Evolutionary conservation across 352 stramenopile species (phyloP), one percentile per base, ranked within the genome.

Genomic region (Hyaloperonospora brassicae): DNA sequence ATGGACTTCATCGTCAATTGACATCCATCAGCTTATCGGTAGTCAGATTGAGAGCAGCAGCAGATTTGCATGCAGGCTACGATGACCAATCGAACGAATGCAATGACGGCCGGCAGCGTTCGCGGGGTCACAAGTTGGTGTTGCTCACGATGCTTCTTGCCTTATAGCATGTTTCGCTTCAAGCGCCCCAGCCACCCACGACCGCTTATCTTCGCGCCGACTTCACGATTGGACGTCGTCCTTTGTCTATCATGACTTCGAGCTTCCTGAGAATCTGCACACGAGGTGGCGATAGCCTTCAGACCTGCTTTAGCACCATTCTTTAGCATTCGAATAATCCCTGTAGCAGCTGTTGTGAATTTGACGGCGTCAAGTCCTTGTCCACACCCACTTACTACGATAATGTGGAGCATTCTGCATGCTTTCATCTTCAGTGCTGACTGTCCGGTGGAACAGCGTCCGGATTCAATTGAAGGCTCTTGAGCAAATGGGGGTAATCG

Each of bases 31-130:
- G 43, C 43, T 35, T 50, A 17, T 27, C 62, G 14, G 50, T 87
- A 53, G 43, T 84, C 85, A 21, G 72, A 87, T 30, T 72, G 85
- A 17, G 65, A 87, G 24, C 70, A 84, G 68, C 70, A 82, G 64
- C 73, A 63, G 22, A 50, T 52, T 56, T 87, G n/a, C 66, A 61
- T 40, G 57, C 57, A 43, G 44, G 40, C 23, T 34, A 46, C 47
- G 17, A 43, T 7, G 31, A 49, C 23, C 17, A 48, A 27, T 14
- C 27, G 14, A 17, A 17, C 9, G 11, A 17, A 45, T 2, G 10
- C 14, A 7, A 21, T 14, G 47, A 55, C 10, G 41, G 49, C 1
- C 10, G 14, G 23, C 47, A 52, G 6, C 43, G 17, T 1, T 5
- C 10, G 1, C 57, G 54, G 52, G 44, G 14, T 73, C 64, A 17